A percentile compares a stretch with the other conserved stretches of the same genome.
Conservation (phyloP, 2,329 filamentous ascomycete species). For the Neonectria hederae region DNA sequence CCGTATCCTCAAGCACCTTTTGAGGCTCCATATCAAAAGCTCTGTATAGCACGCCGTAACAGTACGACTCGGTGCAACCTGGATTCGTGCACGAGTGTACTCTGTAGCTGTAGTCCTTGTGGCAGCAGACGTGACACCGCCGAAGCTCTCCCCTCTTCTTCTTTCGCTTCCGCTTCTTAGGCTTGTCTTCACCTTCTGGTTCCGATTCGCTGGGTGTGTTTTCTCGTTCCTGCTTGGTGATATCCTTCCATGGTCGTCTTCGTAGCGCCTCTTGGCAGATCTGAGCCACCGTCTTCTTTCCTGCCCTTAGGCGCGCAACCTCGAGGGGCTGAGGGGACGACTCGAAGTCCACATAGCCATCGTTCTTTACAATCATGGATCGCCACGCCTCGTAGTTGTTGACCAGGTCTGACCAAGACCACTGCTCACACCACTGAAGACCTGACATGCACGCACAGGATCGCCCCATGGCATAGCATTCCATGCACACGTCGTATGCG, state of each 20-base stretch:
- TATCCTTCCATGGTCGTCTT: constrained; percentile 82
- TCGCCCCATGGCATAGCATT: constrained; percentile 97
- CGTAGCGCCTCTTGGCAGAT: constrained; percentile 93
- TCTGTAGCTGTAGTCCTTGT: constrained; percentile 84
- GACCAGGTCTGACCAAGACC: constrained; percentile 81
- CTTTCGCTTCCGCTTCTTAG: constrained; percentile 68
- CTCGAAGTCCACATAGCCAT: constrained; percentile 72
- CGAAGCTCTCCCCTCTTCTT: constrained; percentile 64
- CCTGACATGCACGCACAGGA: constrained; percentile 90
- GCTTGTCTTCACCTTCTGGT: constrained; percentile 69
- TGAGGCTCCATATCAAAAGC: constrained; percentile 92
- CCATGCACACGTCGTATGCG: constrained; percentile 96
- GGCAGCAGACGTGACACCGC: constrained; percentile 84
- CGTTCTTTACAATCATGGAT: constrained; percentile 77
- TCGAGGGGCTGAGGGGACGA: constrained; percentile 76
- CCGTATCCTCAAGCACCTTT: constrained; percentile 78
- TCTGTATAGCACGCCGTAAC: constrained; percentile 91
- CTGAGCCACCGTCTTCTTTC: constrained; percentile 85
- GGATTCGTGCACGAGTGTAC: constrained; percentile 79
- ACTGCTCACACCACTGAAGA: constrained; percentile 92
- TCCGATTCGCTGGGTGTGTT: constrained; percentile 61
- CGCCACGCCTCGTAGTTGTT: constrained; percentile 86
- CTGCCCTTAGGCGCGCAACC: constrained; percentile 71
- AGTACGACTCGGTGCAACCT: constrained; percentile 80
- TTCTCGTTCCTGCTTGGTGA: constrained; percentile 67